phyloP scores from a whole-genome alignment of 768 basidiomycete species.

The Pleurotus eryngii region DNA sequence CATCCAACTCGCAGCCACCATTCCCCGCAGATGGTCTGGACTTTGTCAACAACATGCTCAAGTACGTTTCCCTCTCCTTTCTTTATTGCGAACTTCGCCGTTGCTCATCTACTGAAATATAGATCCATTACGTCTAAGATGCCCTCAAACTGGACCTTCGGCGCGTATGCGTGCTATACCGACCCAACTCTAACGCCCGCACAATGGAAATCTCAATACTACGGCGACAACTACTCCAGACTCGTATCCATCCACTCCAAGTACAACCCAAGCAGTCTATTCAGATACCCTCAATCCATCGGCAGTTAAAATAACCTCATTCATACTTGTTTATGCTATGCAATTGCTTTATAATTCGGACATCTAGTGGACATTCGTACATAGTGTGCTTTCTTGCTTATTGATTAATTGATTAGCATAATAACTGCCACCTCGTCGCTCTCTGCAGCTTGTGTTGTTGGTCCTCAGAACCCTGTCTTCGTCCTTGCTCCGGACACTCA shows the following conservation, averaged over 20 bases:
- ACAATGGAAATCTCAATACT: constrained; percentile 36
- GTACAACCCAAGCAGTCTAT: constrained; percentile 27
- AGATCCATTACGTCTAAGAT: constrained; percentile 31
- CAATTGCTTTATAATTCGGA: too few species aligned
- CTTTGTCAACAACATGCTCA: constrained; percentile 38
- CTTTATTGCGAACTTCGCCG: not conserved
- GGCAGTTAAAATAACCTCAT: too few species aligned
- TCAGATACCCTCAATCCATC: constrained; percentile 27
- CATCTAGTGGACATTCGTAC: too few species aligned
- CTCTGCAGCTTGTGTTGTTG: too few species aligned
- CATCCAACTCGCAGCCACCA: constrained; percentile 30
- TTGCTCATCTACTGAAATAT: constrained; percentile 24
- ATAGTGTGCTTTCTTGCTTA: too few species aligned
- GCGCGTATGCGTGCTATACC: constrained; percentile 44
- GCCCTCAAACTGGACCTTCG: constrained; percentile 36
- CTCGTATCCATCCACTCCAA: constrained; percentile 24
- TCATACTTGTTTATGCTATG: too few species aligned
- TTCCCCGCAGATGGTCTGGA: constrained; percentile 42
- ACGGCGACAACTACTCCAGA: constrained; percentile 27
- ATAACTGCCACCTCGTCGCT: too few species aligned
- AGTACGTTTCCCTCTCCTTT: not conserved
- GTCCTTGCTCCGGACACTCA: too few species aligned
- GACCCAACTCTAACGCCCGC: constrained; percentile 35
- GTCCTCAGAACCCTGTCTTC: too few species aligned
- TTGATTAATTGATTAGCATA: too few species aligned